A percentile compares a stretch with the other conserved stretches of the same genome.
Conservation (phyloP, 176 grass and related monocot genomes). For the Hordeum vulgare region DNA sequence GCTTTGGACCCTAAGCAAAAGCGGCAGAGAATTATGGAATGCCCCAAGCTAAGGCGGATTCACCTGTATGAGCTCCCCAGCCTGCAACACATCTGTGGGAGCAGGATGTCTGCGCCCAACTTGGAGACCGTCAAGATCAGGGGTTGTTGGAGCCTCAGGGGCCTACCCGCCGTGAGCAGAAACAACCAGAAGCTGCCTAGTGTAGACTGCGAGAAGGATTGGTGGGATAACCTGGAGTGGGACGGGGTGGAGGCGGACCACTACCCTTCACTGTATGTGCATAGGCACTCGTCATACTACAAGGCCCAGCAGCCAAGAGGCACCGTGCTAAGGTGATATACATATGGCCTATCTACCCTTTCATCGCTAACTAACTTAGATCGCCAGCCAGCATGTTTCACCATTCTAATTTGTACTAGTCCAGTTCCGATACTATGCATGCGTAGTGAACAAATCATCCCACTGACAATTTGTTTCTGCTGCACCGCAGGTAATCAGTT, state of each 20-base stretch:
- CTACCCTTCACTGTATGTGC: not conserved
- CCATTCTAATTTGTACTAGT: not conserved
- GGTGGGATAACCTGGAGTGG: not conserved
- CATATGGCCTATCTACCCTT: not conserved
- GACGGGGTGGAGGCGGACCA: not conserved
- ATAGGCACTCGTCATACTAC: not conserved
- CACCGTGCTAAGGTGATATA: not conserved
- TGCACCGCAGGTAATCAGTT: not conserved
- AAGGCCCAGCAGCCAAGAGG: not conserved
- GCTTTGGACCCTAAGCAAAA: not conserved
- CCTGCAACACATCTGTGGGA: not conserved
- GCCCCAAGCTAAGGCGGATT: not conserved
- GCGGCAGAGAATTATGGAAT: not conserved
- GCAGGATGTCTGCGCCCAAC: not conserved
- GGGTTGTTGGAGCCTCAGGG: not conserved
- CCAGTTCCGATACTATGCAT: not conserved
- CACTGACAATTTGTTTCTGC: not conserved
- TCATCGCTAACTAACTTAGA: not conserved
- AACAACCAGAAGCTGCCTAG: not conserved
- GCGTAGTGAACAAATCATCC: not conserved
- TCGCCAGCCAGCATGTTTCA: not conserved
- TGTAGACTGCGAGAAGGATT: not conserved
- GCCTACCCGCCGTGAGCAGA: not conserved
- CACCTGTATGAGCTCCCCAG: not conserved
- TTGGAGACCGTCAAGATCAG: not conserved